Evolutionary conservation across 2,329 filamentous ascomycete genomes (phyloP).

Genomic region (Westerdykella ornata): DNA sequence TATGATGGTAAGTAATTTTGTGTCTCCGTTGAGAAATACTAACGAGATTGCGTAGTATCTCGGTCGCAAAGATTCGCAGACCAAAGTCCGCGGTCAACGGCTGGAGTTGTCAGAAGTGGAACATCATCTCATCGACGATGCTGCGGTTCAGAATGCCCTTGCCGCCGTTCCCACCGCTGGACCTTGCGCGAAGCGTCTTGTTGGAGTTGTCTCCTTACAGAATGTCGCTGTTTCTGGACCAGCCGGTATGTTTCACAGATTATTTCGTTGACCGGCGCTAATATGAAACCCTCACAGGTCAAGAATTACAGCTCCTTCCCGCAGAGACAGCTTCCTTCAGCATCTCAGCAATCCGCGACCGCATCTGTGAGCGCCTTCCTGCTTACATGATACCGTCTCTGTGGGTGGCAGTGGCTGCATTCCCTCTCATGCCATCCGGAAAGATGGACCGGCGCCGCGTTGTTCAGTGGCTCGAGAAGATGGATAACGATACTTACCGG

Average conservation of each 20-base stretch:
- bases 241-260: background rate
- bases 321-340: constrained; percentile 19
- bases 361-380: constrained; percentile 24
- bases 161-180: constrained; percentile 24
- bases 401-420: constrained; percentile 24
- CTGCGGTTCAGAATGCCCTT: constrained; percentile 23
- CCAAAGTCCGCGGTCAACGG: constrained; percentile 40
- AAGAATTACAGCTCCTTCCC: constrained; percentile 14
- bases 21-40: background rate
- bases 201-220: constrained; percentile 24
- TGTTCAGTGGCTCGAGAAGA: constrained; percentile 26
- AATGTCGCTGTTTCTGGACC: constrained; percentile 6
- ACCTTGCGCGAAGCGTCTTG: constrained; percentile 28
- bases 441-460: constrained; percentile 30
- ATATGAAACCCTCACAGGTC: background rate
- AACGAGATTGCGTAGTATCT: constrained; percentile 15
- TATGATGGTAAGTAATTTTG: constrained; percentile 14
- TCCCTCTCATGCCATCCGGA: constrained; percentile 27
- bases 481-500: constrained; percentile 25
- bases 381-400: constrained; percentile 32
- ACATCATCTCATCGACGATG: constrained; percentile 35
- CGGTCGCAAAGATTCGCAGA: constrained; percentile 29
- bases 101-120: constrained; percentile 44
- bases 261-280: background rate
- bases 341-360: constrained; percentile 22